These are phyloP conservation scores for Drosera spatulata DNA, from an alignment of 179 eudicot genomes.

Conservation along the genomic window DNA sequence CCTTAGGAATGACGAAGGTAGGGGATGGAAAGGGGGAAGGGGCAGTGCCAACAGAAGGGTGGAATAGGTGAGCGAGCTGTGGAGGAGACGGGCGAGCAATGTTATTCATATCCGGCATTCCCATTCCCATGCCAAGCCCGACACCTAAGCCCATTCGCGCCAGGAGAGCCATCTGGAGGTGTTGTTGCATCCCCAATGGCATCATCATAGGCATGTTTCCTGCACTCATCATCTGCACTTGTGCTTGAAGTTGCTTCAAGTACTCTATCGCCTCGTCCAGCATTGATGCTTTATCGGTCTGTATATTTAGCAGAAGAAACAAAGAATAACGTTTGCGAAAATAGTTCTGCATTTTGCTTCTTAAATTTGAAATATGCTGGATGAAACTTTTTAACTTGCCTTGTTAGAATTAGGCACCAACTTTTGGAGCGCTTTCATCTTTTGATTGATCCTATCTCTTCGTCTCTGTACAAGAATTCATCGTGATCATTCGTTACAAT, in stretches of 20 bases:
- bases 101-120: conserved; percentile 31
- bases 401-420: conserved; percentile 86
- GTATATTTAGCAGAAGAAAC: conserved; percentile 2
- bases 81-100: conserved; percentile 19
- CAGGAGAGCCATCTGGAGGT: conserved; percentile 69
- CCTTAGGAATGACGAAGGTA: conserved; percentile 34
- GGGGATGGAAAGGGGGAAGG: conserved; percentile 34
- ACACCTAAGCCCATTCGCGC: conserved; percentile 61
- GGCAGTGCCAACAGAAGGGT: conserved; percentile 16
- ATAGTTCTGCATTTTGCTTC: no score
- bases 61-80: conserved; percentile 13
- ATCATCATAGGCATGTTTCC: conserved; percentile 51
- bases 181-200: conserved; percentile 73
- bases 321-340: background rate
- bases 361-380: no score
- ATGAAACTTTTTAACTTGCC: conserved; percentile 23
- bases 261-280: conserved; percentile 83
- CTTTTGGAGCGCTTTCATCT: conserved; percentile 83
- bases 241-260: conserved; percentile 78
- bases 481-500: background rate
- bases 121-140: conserved; percentile 42
- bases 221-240: conserved; percentile 61
- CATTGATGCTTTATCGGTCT: conserved; percentile 96
- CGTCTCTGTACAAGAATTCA: conserved; percentile 35
- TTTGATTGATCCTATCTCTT: conserved; percentile 83